phyloP scores from a whole-genome alignment of 2,329 filamentous ascomycete genomes.

The Metarhizium anisopliae region DNA sequence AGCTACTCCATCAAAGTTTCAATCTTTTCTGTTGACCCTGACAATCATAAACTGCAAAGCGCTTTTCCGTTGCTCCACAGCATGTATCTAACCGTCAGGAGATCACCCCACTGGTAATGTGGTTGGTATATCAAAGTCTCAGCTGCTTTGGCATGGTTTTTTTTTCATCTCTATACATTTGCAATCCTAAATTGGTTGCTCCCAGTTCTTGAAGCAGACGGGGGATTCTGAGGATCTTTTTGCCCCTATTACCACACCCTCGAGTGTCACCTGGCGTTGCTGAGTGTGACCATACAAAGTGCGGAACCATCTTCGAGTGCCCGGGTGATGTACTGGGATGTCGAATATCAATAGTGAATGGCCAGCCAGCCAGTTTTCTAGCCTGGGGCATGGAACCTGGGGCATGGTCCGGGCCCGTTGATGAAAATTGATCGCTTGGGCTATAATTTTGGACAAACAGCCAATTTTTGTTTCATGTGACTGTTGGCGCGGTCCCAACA shows the following conservation, averaged over 20 bases:
- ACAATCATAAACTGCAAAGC: not conserved
- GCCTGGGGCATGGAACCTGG: not conserved
- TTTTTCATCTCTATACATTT: not conserved
- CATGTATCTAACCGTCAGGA: not conserved
- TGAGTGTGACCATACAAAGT: not conserved
- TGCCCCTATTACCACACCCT: not conserved
- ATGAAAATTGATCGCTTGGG: not conserved
- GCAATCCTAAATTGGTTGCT: not conserved
- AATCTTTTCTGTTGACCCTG: not conserved
- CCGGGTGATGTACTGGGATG: not conserved
- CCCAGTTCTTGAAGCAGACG: not conserved
- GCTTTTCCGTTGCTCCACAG: not conserved
- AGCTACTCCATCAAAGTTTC: not conserved
- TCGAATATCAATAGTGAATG: not conserved
- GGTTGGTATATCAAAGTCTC: not conserved
- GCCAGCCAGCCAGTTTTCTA: not conserved
- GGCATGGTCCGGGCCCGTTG: not conserved
- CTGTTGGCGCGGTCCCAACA: not conserved
- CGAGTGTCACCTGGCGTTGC: not conserved
- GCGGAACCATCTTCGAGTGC: not conserved
- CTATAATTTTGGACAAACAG: not conserved
- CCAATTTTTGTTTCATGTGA: not conserved
- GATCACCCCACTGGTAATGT: not conserved
- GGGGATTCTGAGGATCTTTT: not conserved
- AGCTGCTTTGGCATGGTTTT: not conserved